phyloP scores from a whole-genome alignment of 306 rosid species.

The Gastrolobium villosum region DNA sequence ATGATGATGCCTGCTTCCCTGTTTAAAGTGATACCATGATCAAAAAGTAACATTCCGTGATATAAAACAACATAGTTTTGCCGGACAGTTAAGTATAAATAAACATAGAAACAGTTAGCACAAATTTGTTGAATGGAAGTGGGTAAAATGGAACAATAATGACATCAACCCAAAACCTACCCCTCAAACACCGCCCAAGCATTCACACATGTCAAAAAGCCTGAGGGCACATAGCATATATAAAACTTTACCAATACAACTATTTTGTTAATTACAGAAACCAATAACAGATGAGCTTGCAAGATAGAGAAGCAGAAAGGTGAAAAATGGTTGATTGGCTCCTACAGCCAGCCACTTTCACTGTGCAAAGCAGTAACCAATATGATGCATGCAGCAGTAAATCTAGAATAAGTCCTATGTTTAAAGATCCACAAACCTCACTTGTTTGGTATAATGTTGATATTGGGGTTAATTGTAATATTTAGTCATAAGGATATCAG shows the following conservation, averaged over 20 bases:
- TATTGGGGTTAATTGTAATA: background rate
- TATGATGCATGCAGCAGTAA: background rate
- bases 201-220: slow-evolving; percentile 29
- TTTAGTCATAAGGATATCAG: background rate
- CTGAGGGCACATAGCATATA: background rate
- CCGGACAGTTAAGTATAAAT: slow-evolving; percentile 34
- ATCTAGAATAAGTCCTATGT: background rate
- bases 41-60: slow-evolving; percentile 46
- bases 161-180: slow-evolving; percentile 20
- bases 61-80: slow-evolving; percentile 34
- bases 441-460: background rate
- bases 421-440: slow-evolving; percentile 18
- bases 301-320: slow-evolving; percentile 21
- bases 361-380: slow-evolving; percentile 16
- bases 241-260: slow-evolving; percentile 25
- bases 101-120: slow-evolving; percentile 34
- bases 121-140: background rate
- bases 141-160: slow-evolving; percentile 29
- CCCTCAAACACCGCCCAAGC: slow-evolving; percentile 22
- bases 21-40: slow-evolving; percentile 49
- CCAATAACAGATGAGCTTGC: slow-evolving; percentile 13
- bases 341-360: slow-evolving; percentile 30
- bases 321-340: slow-evolving; percentile 21
- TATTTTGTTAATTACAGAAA: slow-evolving; percentile 23
- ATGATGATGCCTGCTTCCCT: slow-evolving; percentile 71